Evolutionary conservation across 306 rosid genomes (phyloP), one percentile per base, ranked within the genome.

Genomic region (Lathyrus sativus): DNA sequence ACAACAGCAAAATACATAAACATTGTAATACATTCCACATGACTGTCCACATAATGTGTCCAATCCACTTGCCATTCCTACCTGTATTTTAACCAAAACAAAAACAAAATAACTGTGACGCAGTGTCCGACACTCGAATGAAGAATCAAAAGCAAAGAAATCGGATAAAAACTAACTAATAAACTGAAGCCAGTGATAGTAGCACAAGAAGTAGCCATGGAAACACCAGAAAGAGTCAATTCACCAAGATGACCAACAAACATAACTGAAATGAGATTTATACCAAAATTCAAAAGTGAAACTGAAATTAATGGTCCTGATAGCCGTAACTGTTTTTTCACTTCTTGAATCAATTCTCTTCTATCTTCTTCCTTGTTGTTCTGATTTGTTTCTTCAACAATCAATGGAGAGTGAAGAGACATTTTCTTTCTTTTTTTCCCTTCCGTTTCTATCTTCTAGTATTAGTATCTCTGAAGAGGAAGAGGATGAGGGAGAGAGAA

Each of bases 211-310:
- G 87, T 77, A 7, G 92, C 97, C 90, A 91, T 84, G 18, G 95
- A 81, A 76, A 95, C 90, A 57, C 95, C 92, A 1, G 97, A 76
- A 24, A 84, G 89, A 45, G 92, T 2, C 43, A 88, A 35, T 29
- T 90, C 88, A 0, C 95, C 95, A 7, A 90, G 92, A 80, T 86
- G 97, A 7, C 95, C 95, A 0, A 86, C 91, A 58, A 81, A 91
- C 97, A 88, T 91, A 4, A 91, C 68, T 5, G 97, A 85, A 29
- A 91, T 85, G 11, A 86, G 29, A 74, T 50, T 85, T 0, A 81
- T 54, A 64, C 84, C 63, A 29, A 18, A 81, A 57, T 81, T 85
- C 8, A 86, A 44, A 0, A 91, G 56, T 39, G 68, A 78, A 49
- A 83, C 95, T 1, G 80, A 63, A 9, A 85, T 57, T 43, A 88